phyloP scores from a whole-genome alignment of 1,284 basidiomycete genomes.

The Ganoderma lingzhi region DNA sequence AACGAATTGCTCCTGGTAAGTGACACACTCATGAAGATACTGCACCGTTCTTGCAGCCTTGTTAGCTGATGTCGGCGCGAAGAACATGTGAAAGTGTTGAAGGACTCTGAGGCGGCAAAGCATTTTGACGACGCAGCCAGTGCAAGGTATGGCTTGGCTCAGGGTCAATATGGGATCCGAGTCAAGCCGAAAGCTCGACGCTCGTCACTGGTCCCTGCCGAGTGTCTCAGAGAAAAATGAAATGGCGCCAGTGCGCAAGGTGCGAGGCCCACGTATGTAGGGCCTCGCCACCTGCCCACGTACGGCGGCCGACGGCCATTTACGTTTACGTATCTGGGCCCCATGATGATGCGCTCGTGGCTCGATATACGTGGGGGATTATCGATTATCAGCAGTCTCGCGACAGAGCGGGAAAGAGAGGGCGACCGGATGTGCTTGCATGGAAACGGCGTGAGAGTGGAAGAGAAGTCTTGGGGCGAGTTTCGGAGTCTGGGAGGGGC shows the following conservation, averaged over 20 bases:
- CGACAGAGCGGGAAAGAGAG: background rate
- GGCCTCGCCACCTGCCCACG: no score
- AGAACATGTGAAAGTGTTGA: background rate
- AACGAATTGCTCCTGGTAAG: no score
- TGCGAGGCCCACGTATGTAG: background rate
- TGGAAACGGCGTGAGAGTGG: background rate
- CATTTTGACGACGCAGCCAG: background rate
- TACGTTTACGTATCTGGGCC: background rate
- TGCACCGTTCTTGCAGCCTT: no score
- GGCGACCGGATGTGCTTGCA: background rate
- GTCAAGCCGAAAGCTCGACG: background rate
- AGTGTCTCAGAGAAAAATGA: background rate
- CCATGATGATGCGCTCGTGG: background rate
- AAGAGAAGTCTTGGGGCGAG: background rate
- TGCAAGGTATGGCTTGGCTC: background rate
- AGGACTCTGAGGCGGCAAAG: background rate
- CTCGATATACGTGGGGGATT: background rate
- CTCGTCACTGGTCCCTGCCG: background rate
- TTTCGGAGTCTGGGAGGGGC: background rate
- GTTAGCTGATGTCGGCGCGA: no score
- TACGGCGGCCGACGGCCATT: background rate
- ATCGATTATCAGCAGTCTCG: background rate
- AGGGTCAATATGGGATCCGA: background rate
- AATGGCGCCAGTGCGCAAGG: background rate
- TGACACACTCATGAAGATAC: no score